phyloP scores from a whole-genome alignment of 2,329 filamentous ascomycete species.

The Septoria linicola region DNA sequence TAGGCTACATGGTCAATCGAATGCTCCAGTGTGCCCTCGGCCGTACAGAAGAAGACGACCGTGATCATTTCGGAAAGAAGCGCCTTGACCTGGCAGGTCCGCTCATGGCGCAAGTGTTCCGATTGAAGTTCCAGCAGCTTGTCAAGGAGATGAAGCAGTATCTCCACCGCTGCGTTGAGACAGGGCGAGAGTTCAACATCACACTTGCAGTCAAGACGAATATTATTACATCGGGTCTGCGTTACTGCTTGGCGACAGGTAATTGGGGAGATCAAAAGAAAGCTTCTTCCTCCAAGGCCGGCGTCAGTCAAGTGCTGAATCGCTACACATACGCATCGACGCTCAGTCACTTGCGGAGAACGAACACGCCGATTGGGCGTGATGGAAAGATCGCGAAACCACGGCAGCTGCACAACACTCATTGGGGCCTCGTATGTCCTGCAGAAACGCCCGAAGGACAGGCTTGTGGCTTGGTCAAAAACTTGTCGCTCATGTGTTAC shows the following conservation, averaged over 20 bases:
- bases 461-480: constrained; percentile 97
- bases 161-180: constrained; percentile 87
- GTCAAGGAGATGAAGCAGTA: constrained; percentile 89
- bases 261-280: constrained; percentile 99
- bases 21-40: constrained; percentile 90
- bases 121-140: constrained; percentile 84
- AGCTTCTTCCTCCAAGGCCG: constrained; percentile 87
- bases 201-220: constrained; percentile 86
- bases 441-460: constrained; percentile 98
- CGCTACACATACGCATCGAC: constrained; percentile 97
- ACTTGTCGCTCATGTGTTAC: constrained; percentile 95
- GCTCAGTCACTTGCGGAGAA: constrained; percentile 91
- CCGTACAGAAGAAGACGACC: constrained; percentile 89
- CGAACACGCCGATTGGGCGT: constrained; percentile 95
- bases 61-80: constrained; percentile 99
- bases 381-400: constrained; percentile 98
- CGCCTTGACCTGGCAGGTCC: constrained; percentile 92
- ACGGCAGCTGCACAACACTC: constrained; percentile 95
- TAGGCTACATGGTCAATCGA: constrained; percentile 98
- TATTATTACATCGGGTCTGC: constrained; percentile 88
- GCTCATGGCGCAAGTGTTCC: constrained; percentile 92
- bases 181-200: constrained; percentile 83
- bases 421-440: constrained; percentile 96
- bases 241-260: constrained; percentile 94
- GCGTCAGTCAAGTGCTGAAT: constrained; percentile 97